phyloP scores from a whole-genome alignment of 371 early-diverging fungal genomes.

The Nematocida sp. region DNA sequence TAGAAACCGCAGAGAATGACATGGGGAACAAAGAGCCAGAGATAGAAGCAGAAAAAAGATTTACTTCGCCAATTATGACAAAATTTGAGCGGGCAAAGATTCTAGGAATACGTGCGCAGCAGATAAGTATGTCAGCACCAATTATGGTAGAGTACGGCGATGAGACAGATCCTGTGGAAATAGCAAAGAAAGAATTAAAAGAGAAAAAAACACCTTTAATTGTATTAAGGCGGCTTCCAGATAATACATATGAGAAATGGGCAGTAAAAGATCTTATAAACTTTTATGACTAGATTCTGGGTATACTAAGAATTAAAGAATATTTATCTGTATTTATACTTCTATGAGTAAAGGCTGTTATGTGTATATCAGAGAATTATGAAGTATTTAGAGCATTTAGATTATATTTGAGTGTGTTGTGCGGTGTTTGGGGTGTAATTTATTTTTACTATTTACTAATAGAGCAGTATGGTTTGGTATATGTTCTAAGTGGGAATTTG shows the following conservation, averaged over 20 bases:
- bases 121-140: slow-evolving; percentile 86
- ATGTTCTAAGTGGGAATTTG: too few species aligned
- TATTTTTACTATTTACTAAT: too few species aligned
- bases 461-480: too few species aligned
- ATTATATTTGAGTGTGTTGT: too few species aligned
- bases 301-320: too few species aligned
- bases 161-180: slow-evolving; percentile 90
- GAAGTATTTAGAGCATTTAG: too few species aligned
- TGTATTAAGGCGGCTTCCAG: slow-evolving; percentile 88
- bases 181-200: slow-evolving; percentile 91
- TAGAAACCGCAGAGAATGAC: slow-evolving; percentile 22
- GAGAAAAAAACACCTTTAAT: slow-evolving; percentile 89
- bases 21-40: neutral
- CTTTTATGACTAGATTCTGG: slow-evolving; percentile 62
- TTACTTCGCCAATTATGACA: slow-evolving; percentile 97
- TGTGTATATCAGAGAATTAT: too few species aligned
- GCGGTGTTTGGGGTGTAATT: too few species aligned
- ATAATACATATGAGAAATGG: slow-evolving; percentile 95
- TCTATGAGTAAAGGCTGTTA: too few species aligned
- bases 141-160: slow-evolving; percentile 91
- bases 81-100: slow-evolving; percentile 96
- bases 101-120: slow-evolving; percentile 77
- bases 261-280: slow-evolving; percentile 81
- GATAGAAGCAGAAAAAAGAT: slow-evolving; percentile 46
- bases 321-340: too few species aligned